These are phyloP conservation scores for Macroventuria anomochaeta DNA, from an alignment of 2,329 filamentous ascomycete species.

Conservation along the genomic window DNA sequence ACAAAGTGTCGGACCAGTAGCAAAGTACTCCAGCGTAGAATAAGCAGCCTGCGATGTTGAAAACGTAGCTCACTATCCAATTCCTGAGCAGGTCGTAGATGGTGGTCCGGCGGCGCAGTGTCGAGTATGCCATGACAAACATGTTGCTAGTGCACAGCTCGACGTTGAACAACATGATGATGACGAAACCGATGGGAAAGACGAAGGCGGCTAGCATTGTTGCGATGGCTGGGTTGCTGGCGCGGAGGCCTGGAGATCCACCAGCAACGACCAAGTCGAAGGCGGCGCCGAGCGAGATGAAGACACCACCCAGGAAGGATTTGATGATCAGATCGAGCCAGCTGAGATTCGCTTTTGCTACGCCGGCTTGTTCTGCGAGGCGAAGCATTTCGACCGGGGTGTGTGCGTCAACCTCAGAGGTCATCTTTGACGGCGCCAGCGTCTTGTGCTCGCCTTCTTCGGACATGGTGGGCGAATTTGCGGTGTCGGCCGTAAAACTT, in stretches of 20 bases:
- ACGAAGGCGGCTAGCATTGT: slow-evolving; percentile 15
- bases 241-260: slow-evolving; percentile 31
- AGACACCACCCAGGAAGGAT: slow-evolving; percentile 39
- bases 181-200: slow-evolving; percentile 23
- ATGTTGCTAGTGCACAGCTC: slow-evolving; percentile 27
- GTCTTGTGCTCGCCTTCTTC: slow-evolving; percentile 15
- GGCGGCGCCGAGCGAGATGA: slow-evolving; percentile 45
- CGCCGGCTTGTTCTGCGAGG: slow-evolving; percentile 16
- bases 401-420: slow-evolving; percentile 10
- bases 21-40: slow-evolving; percentile 23
- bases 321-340: slow-evolving; percentile 44
- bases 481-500: too few relatives aligned
- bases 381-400: slow-evolving; percentile 19
- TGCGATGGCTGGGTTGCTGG: slow-evolving; percentile 21
- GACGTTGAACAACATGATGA: slow-evolving; percentile 23
- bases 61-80: slow-evolving; percentile 20
- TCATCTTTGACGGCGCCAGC: slow-evolving; percentile 14
- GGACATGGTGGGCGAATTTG: slow-evolving; percentile 9
- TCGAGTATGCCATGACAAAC: slow-evolving; percentile 24
- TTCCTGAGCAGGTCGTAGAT: slow-evolving; percentile 17
- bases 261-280: slow-evolving; percentile 44
- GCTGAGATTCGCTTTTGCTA: slow-evolving; percentile 31
- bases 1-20: slow-evolving; percentile 20
- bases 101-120: slow-evolving; percentile 14
- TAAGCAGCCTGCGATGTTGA: slow-evolving; percentile 16